Evolutionary conservation across 1,284 basidiomycete genomes (phyloP).

Genomic region (Meira nashicola): DNA sequence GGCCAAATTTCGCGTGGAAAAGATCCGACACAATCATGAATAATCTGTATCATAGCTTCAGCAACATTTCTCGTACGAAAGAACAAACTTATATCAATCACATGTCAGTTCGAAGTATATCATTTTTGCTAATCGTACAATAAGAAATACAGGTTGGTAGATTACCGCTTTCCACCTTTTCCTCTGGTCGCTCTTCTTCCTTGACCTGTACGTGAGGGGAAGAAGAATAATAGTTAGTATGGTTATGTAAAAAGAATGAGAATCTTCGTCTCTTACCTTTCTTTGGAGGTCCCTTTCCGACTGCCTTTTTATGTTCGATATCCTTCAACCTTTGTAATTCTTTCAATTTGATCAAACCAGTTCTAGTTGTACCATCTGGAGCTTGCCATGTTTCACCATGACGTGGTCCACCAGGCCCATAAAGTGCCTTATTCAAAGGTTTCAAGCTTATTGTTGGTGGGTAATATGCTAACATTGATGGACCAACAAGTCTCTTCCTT

Average conservation of each 20-base stretch:
- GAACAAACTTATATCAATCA: no score
- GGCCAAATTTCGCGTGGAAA: neutral
- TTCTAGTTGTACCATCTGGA: slow-evolving; percentile 13
- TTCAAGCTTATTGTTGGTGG: slow-evolving; percentile 26
- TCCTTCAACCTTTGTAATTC: slow-evolving; percentile 41
- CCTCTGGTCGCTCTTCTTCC: slow-evolving; percentile 46
- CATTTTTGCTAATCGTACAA: no score
- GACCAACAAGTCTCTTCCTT: slow-evolving; percentile 37
- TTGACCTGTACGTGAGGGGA: slow-evolving; percentile 32
- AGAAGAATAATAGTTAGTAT: neutral
- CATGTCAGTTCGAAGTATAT: no score
- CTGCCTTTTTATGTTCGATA: slow-evolving; percentile 42
- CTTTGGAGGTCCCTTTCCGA: slow-evolving; percentile 51
- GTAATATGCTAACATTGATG: slow-evolving; percentile 47
- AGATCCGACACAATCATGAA: neutral
- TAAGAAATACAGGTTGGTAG: no score
- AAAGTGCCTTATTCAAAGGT: neutral
- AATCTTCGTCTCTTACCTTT: slow-evolving; percentile 38
- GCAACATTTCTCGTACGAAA: no score
- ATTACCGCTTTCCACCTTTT: slow-evolving; percentile 37
- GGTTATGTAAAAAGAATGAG: neutral
- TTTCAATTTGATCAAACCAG: slow-evolving; percentile 20
- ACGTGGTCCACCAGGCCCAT: neutral
- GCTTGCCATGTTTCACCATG: slow-evolving; percentile 4
- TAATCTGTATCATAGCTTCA: no score